Base-by-base conservation (phyloP, 345 rosid species). In the Eucalyptus lansdowneana region DNA sequence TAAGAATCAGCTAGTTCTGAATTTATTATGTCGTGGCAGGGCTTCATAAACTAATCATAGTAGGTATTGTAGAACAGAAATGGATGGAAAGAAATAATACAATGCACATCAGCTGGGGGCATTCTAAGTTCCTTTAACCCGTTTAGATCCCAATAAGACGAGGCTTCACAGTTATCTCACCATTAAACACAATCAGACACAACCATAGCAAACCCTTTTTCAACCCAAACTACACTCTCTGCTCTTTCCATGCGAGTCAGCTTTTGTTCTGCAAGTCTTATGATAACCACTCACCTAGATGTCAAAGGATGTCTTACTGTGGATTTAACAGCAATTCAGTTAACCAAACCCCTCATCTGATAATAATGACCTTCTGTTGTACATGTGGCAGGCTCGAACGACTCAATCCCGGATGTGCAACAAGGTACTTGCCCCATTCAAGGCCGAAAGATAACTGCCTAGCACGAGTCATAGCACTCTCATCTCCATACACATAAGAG, bases 361-460 rank as follows among this genome's bases (percentile, higher is more conserved):
- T 49, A 50, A 65, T 44, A 29, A 45, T 47, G 67, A 27, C 37
- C n/a, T 76, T 67, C 17, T 7, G 21, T 72, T 40, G 21, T 65
- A 12, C 25, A 89, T 87, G 40, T 16, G 62, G 72, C 90, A 93
- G 94, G 91, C 87, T 95, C 8, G 92, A 94, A 47, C 92, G 94
- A 13, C 76, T 90, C 5, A 93, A 95, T 91, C 96, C 97, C 4
- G 89, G 44, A 42, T 86, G 91, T 47, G 49, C 80, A 2, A 8
- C 92, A 17, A 90, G 51, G 90, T 92, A 94, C 83, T 86, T 95
- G 51, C 96, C 97, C 9, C 96, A 95, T 92, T 2, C 96, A 49
- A 92, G 96, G 91, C 97, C 97, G 5, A 91, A 44, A 53, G 97
- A 95, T 86, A 95, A 95, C 89, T 95, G 97, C 92, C 76, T 93